Evolutionary conservation across 2,329 filamentous ascomycete species (phyloP), one percentile per base, ranked within the genome.

Genomic region (Sclerotinia minor): DNA sequence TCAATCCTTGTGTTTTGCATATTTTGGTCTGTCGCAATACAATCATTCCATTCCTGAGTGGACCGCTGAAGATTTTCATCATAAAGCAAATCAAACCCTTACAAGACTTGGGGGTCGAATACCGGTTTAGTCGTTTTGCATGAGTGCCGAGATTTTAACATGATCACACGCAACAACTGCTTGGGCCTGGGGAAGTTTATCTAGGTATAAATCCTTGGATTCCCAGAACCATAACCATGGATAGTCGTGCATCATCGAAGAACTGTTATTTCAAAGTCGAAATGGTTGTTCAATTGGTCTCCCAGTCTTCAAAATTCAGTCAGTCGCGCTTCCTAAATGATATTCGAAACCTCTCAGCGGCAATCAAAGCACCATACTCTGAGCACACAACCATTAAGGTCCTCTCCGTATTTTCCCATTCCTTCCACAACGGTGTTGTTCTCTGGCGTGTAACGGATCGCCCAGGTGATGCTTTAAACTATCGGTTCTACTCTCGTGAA

Each of bases 361-460:
- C 41, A 15, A 59, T 59, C 41, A 47, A 59, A 3, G 57, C 57
- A n/a, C 57, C 57, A n/a, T 59, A 47, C 29, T 59, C 41, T 26
- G 57, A 59, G 41, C n/a, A 3, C 41, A 59, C 38, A 47, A 47
- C 57, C 24, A 15, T 15, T 7, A 32, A 47, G 1, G 3, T 47
- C 24, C 57, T 59, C 26, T 59, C 57, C 8, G 26, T n/a, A 17
- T 59, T 47, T 24, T 59, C 57, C 11, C 17, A 47, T n/a, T 59
- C 38, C 4, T 67, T 67, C 21, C 38, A 41, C 24, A 44, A 49
- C 6, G 41, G 41, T 47, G 65, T 49, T 47, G 55, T 67, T 8
- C 21, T 67, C n/a, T 67, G 54, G 54, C 65, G 57, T 35, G 29
- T 8, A 19, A 67, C 57, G 13, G 44, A 67, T 49, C 65, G 65